A percentile compares a stretch with the other conserved stretches of the same genome.
These are phyloP conservation scores for Larix kaempferi DNA, from an alignment of 75 land plant genomes.

Conservation along the genomic window DNA sequence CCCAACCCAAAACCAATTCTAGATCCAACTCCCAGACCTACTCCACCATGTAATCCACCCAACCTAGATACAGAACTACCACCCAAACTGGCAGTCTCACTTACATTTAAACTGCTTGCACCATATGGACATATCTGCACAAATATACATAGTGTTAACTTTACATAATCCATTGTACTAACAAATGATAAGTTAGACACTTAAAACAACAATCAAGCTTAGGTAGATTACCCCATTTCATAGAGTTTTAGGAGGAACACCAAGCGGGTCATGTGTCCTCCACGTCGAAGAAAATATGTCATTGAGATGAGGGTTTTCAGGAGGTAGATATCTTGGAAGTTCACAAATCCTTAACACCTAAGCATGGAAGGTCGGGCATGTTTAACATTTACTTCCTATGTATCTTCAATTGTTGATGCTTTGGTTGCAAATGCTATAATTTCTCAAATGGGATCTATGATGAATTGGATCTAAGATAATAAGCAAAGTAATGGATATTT, in stretches of 20 bases:
- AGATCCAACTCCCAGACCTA: slow-evolving; percentile 5
- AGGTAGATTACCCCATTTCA: slow-evolving; percentile 19
- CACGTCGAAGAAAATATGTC: neutral
- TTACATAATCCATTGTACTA: neutral
- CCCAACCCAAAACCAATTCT: neutral
- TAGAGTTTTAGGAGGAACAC: slow-evolving; percentile 20
- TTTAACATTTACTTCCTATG: too few species aligned
- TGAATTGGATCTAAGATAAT: too few species aligned
- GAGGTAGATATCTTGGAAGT: slow-evolving; percentile 27
- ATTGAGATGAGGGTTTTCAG: slow-evolving; percentile 16
- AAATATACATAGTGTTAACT: neutral
- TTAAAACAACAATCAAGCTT: neutral
- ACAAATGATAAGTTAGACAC: neutral
- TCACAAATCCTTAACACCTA: too few species aligned
- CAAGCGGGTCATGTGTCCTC: slow-evolving; percentile 15
- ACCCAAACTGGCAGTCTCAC: slow-evolving; percentile 12
- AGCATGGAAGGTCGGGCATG: too few species aligned
- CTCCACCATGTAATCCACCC: slow-evolving; percentile 11
- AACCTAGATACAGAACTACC: slow-evolving; percentile 13
- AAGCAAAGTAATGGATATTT: too few species aligned
- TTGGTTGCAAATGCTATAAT: too few species aligned
- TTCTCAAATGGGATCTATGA: too few species aligned
- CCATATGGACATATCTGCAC: slow-evolving; percentile 20
- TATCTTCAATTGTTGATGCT: too few species aligned
- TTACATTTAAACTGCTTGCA: slow-evolving; percentile 18